phyloP scores from a whole-genome alignment of 2,329 filamentous ascomycete species.

The Neonectria magnoliae region DNA sequence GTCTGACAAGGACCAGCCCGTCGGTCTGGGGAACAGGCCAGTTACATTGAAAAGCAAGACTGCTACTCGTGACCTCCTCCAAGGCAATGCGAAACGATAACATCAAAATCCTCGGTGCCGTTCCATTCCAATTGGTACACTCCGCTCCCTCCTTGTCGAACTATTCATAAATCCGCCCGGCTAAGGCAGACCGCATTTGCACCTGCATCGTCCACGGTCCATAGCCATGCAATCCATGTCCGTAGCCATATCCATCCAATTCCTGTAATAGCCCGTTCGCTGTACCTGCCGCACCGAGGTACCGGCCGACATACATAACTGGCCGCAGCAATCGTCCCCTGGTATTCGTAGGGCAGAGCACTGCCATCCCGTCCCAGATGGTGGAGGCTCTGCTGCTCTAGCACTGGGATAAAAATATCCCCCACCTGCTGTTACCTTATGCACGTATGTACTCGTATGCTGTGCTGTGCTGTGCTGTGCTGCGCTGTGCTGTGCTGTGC shows the following conservation, averaged over 20 bases:
- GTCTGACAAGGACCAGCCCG: conserved; percentile 39
- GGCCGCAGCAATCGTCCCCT: conserved; percentile 2
- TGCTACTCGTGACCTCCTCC: background rate
- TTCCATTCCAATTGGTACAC: conserved; percentile 4
- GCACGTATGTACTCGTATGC: conserved; percentile 14
- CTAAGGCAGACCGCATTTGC: conserved; percentile 10
- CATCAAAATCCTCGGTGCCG: background rate
- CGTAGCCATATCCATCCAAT: background rate
- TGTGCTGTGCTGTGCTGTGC: conserved; percentile 34
- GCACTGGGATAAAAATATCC: conserved; percentile 41
- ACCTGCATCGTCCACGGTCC: conserved; percentile 10
- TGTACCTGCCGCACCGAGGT: conserved; percentile 12
- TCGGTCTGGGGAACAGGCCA: conserved; percentile 24
- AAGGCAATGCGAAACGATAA: conserved; percentile 14
- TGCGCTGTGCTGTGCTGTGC: conserved; percentile 17
- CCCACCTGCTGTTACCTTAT: conserved; percentile 15
- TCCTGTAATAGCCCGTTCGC: conserved; percentile 4
- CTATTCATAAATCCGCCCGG: conserved; percentile 11
- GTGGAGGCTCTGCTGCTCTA: conserved; percentile 33
- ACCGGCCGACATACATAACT: background rate
- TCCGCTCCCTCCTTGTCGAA: background rate
- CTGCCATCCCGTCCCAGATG: conserved; percentile 26
- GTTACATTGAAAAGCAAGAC: too few species aligned
- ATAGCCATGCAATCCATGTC: background rate
- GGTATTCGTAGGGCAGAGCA: conserved; percentile 18